Base-by-base conservation (phyloP, 768 basidiomycete species). In the Crassisporium funariophilum region DNA sequence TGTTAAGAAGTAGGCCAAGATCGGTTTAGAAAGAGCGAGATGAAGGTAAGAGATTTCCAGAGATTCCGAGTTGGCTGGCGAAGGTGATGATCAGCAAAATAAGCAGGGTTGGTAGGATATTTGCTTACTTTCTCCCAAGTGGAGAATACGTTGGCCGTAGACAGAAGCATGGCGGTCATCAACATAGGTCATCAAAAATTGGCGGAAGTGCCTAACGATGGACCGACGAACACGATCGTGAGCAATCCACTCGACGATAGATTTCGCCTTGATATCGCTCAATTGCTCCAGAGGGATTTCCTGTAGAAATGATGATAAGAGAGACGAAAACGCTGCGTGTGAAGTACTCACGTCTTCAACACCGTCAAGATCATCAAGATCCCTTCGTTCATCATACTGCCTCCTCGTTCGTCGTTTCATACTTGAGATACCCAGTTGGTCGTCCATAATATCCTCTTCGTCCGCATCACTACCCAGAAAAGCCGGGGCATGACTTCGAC, bases 21-120 rank as follows among this genome's bases (percentile, higher is more conserved):
- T 94, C 4, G 97, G 89, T 58, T 97, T 97, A 6, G 94, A 91
- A 44, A 84, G 70, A 1, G 91, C 87, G 13, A 99, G 81, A 62
- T 99, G 95, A n/a, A 92, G 78, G 67, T 95, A 98, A 1, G 95
- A 98, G 19, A 98, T 91, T 67, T 98, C 97, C 47, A 99, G 82
- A 0, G 95, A 98, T 70, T 99, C 97, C 24, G 95, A 83, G 68
- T 99, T 98, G 60, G 85, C 97, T 98, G 55, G 1, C 44, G 49
- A 55, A 42, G 54, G 53, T 13, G 42, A 24, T 27, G 44, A 41
- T 55, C 37, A 54, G 16, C 42, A n/a, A 47, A 24, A 36, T 15
- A 25, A 10, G 22, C 16, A 24, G n/a, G 11, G 7, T 31, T 31
- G 21, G 39, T 27, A n/a, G 9, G 41, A 16, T 25, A 27, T 25